Evolutionary conservation across 805 yeast genomes (phyloP).

Genomic region (Lipomyces orientalis): DNA sequence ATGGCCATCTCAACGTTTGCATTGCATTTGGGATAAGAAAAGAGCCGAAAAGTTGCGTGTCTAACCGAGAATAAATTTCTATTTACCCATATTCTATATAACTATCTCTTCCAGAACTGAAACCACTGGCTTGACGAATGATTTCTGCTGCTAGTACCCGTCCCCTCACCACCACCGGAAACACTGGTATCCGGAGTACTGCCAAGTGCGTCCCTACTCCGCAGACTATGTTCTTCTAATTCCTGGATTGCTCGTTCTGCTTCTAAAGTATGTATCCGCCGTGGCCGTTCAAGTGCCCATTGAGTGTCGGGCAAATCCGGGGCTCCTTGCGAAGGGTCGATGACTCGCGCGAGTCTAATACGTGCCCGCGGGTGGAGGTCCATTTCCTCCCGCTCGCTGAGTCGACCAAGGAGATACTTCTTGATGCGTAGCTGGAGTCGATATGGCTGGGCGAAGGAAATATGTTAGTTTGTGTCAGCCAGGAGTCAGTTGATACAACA

Average conservation of each 20-base stretch:
- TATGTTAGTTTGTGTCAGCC: not conserved
- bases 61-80: not conserved
- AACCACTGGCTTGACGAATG: constrained; percentile 14
- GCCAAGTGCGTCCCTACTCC: not conserved
- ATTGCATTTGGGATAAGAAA: not conserved
- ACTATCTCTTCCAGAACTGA: constrained; percentile 21
- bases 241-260: constrained; percentile 74
- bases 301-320: constrained; percentile 45
- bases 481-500: not conserved
- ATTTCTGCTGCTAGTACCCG: not conserved
- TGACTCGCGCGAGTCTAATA: constrained; percentile 43
- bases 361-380: constrained; percentile 60
- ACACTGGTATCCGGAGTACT: not conserved
- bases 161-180: not conserved
- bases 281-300: constrained; percentile 68
- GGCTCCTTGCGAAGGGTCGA: constrained; percentile 48
- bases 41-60: not conserved
- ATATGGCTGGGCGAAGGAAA: constrained; percentile 51
- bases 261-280: constrained; percentile 71
- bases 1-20: not conserved
- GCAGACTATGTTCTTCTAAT: constrained; percentile 61
- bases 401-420: constrained; percentile 57
- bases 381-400: constrained; percentile 64
- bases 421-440: constrained; percentile 63
- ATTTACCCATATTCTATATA: not conserved